Base-by-base conservation (phyloP, 1,139 yeast species). In the Yamadazyma mexicana region DNA sequence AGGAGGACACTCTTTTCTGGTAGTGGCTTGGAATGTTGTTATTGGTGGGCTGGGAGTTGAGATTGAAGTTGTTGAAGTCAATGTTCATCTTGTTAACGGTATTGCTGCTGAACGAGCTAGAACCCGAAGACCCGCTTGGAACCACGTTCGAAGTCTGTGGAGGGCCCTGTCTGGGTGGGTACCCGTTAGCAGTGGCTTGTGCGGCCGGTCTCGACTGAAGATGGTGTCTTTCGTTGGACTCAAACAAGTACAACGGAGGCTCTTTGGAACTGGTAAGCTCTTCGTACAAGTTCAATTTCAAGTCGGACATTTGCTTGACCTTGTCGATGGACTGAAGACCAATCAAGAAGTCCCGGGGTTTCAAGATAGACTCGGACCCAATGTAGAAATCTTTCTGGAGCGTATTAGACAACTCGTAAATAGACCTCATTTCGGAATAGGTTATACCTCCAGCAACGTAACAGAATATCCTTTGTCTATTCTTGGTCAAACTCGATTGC, bases 361-460 rank as follows among this genome's bases (percentile, higher is more conserved):
- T 79, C 44, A 86, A 62, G 3, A 89, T 64, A 37, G 84, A 81
- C 55, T 87, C 95, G 5, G 95, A 83, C 0, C 98, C 98, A 44
- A 92, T 69, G 45, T 84, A 80, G 23, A 92, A 76, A 48, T 88
- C 96, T 55, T 81, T 83, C 50, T 84, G 79, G 43, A 78, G 70
- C 34, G 75, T 63, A 15, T 68, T 61, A 5, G 88, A 76, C 35
- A 89, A 70, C 50, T 87, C 94, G 51, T 87, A 84, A 11, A 84
- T 81, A 5, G 88, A 75, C 43, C 94, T 75, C 32, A 86, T 66
- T 58, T 94, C 99, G 3, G 91, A 77, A 48, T 84, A 80, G 0
- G 98, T 88, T 30, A 87, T 65, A 9, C 98, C 98, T 17, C 99
- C 99, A 1, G 94, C 86, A 29, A 89, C 77, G 56, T 81, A 92